phyloP scores from a whole-genome alignment of 2,329 filamentous ascomycete genomes.

The Paracorniculantispora psalliotae region DNA sequence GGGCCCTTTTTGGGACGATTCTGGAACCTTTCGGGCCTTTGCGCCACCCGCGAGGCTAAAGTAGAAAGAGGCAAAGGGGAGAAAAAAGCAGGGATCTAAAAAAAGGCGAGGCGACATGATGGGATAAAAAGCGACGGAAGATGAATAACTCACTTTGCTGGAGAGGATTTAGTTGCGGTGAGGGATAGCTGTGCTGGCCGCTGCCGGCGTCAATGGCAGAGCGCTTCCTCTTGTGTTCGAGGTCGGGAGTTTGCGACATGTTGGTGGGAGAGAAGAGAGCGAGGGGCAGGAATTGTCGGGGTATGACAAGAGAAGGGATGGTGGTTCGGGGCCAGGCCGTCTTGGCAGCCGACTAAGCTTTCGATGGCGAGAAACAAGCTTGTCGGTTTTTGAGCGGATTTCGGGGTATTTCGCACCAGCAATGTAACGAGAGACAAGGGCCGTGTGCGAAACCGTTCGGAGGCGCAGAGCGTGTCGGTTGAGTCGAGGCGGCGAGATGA shows the following conservation, averaged over 20 bases:
- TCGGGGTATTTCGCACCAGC: neutral
- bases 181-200: constrained; percentile 4
- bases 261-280: neutral
- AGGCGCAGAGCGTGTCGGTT: neutral
- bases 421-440: neutral
- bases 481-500: neutral
- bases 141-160: constrained; percentile 3
- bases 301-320: neutral
- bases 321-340: neutral
- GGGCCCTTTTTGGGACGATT: neutral
- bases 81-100: neutral
- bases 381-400: constrained; percentile 1
- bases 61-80: neutral
- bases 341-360: neutral
- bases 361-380: neutral
- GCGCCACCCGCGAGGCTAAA: neutral
- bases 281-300: neutral
- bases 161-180: neutral
- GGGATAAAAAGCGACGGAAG: neutral
- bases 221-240: constrained; percentile 15
- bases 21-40: constrained; percentile 1
- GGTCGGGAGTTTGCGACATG: constrained; percentile 14
- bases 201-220: constrained; percentile 1
- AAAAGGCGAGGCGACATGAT: neutral
- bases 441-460: neutral